These are phyloP conservation scores for Ophiostoma himal-ulmi DNA, from an alignment of 2,329 filamentous ascomycete species.

Conservation along the genomic window DNA sequence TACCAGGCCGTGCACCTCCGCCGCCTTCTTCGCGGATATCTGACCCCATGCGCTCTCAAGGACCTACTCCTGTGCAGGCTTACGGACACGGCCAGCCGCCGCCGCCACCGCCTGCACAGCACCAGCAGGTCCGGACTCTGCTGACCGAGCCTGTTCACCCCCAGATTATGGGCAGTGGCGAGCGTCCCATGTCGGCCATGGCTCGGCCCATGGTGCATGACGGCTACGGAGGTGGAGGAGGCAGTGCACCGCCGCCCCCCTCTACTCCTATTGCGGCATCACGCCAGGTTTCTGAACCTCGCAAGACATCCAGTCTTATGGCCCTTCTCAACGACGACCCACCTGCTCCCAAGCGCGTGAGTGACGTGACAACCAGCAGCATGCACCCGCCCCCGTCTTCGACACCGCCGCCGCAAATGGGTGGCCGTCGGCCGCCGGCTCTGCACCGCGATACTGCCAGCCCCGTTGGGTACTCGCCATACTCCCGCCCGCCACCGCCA, in stretches of 20 bases:
- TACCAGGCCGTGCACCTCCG: conserved; percentile 8
- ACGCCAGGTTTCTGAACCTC: conserved; percentile 32
- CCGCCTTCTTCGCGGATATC: background rate
- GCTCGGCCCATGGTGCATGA: conserved; percentile 33
- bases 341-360: conserved; percentile 46
- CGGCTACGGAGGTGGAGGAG: conserved; percentile 1
- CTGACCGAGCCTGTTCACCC: conserved; percentile 25
- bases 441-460: conserved; percentile 46
- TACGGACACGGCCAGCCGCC: conserved; percentile 15
- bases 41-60: conserved; percentile 15
- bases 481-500: conserved; percentile 35
- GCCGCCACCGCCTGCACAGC: background rate
- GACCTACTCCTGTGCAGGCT: background rate
- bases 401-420: conserved; percentile 19
- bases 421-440: conserved; percentile 43
- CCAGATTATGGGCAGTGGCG: conserved; percentile 19
- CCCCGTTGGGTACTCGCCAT: conserved; percentile 41
- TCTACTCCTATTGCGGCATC: conserved; percentile 31
- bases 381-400: conserved; percentile 17
- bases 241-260: conserved; percentile 31
- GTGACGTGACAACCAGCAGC: conserved; percentile 37
- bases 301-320: conserved; percentile 59
- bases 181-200: conserved; percentile 9
- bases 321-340: conserved; percentile 58
- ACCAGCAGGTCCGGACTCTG: conserved; percentile 22